Percentiles rank a stretch among this genome's conserved stretches.
These are phyloP conservation scores for Oemleria cerasiformis DNA, from an alignment of 306 rosid genomes.

Conservation along the genomic window DNA sequence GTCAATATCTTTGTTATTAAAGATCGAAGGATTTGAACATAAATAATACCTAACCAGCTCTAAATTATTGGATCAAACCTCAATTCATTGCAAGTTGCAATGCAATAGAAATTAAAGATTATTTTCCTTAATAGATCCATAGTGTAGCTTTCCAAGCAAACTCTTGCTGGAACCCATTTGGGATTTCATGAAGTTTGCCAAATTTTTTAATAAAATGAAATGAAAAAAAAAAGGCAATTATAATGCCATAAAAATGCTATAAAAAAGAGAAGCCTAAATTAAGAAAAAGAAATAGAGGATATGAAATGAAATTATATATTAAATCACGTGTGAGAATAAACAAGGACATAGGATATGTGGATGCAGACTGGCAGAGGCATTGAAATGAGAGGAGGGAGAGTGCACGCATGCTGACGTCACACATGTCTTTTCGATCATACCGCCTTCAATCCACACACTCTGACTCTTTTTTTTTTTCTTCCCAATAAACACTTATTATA, in stretches of 20 bases:
- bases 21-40: no score
- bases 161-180: constrained; percentile 1
- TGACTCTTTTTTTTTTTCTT: background rate
- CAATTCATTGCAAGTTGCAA: background rate
- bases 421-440: constrained; percentile 14
- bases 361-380: background rate
- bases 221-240: background rate
- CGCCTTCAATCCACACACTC: background rate
- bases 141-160: background rate
- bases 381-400: background rate
- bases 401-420: constrained; percentile 30
- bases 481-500: background rate
- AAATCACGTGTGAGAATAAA: background rate
- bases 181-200: background rate
- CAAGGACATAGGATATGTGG: background rate
- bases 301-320: background rate
- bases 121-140: background rate
- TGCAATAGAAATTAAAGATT: background rate
- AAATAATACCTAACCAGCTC: no score
- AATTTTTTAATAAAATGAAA: background rate
- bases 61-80: no score
- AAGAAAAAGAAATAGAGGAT: background rate
- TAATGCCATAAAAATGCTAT: no score
- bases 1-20: no score
- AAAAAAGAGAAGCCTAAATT: rapidly evolving